Percentiles rank a stretch among this genome's conserved stretches.
phyloP scores from a whole-genome alignment of 2,329 filamentous ascomycete species.

The Clonostachys sp. region DNA sequence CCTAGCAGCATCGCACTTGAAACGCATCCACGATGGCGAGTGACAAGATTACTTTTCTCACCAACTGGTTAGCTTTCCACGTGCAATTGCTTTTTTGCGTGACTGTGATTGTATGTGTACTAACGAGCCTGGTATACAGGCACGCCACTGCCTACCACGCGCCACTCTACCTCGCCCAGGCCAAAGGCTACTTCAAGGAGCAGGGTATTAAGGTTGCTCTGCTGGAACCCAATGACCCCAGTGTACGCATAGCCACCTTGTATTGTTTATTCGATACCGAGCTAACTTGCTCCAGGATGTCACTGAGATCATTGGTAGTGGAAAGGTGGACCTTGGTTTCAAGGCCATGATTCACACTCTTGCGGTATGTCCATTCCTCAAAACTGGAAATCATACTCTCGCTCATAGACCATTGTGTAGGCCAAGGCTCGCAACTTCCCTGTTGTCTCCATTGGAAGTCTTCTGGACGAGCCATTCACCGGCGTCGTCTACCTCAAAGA shows the following conservation, averaged over 20 bases:
- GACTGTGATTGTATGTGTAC: conserved; percentile 4
- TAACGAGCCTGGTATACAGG: conserved; percentile 35
- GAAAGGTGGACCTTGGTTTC: conserved; percentile 74
- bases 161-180: conserved; percentile 71
- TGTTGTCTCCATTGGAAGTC: conserved; percentile 66
- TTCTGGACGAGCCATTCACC: conserved; percentile 77
- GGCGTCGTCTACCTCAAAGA: conserved; percentile 73
- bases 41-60: conserved; percentile 81
- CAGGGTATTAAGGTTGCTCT: conserved; percentile 75
- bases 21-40: conserved; percentile 61
- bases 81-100: neutral
- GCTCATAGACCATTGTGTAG: conserved; percentile 22
- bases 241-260: conserved; percentile 33
- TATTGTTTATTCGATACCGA: neutral
- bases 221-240: conserved; percentile 75
- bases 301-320: conserved; percentile 74
- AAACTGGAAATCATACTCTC: neutral
- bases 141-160: conserved; percentile 80
- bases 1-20: conserved; percentile 33
- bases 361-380: conserved; percentile 42
- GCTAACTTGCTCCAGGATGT: conserved; percentile 50
- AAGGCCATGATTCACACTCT: conserved; percentile 84
- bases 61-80: conserved; percentile 64
- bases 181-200: conserved; percentile 70
- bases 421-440: conserved; percentile 74